Conservation (phyloP, 2,329 filamentous ascomycete genomes). For the Cordyceps cicadae region DNA sequence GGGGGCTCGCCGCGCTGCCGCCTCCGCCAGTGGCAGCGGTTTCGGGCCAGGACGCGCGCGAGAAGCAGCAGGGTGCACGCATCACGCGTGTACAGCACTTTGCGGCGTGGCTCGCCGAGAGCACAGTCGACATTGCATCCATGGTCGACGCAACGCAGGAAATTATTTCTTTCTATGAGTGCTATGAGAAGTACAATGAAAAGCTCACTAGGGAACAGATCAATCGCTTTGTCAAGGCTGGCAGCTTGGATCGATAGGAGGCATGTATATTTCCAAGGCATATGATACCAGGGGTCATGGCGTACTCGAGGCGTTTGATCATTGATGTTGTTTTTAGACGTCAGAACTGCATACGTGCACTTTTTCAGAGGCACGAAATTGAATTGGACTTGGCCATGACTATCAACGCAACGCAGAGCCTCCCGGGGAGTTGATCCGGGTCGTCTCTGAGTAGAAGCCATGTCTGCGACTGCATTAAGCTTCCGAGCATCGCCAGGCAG, state of each 20-base stretch:
- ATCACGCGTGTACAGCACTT: slow-evolving; percentile 58
- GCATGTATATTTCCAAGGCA: background rate
- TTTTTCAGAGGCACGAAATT: no score
- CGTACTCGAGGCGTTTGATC: background rate
- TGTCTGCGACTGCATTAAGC: no score
- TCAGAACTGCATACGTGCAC: background rate
- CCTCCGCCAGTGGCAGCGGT: background rate
- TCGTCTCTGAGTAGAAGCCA: no score
- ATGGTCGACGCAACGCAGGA: slow-evolving; percentile 88
- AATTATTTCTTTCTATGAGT: slow-evolving; percentile 81
- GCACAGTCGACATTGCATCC: slow-evolving; percentile 72
- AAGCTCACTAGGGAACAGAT: slow-evolving; percentile 51
- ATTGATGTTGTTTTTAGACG: background rate
- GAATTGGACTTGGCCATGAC: no score
- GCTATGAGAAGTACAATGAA: slow-evolving; percentile 52
- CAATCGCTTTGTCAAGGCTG: slow-evolving; percentile 50
- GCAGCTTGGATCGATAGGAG: slow-evolving; percentile 43
- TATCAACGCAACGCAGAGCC: no score
- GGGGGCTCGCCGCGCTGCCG: background rate
- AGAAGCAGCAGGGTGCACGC: slow-evolving; percentile 44
- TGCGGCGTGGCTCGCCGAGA: slow-evolving; percentile 76
- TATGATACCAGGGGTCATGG: slow-evolving; percentile 8
- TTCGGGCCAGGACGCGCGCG: slow-evolving; percentile 30
- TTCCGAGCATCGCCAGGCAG: no score
- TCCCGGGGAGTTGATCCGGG: no score